Evolutionary conservation across 2,329 filamentous ascomycete genomes (phyloP).

Genomic region (Aspergillus aculeatinus): DNA sequence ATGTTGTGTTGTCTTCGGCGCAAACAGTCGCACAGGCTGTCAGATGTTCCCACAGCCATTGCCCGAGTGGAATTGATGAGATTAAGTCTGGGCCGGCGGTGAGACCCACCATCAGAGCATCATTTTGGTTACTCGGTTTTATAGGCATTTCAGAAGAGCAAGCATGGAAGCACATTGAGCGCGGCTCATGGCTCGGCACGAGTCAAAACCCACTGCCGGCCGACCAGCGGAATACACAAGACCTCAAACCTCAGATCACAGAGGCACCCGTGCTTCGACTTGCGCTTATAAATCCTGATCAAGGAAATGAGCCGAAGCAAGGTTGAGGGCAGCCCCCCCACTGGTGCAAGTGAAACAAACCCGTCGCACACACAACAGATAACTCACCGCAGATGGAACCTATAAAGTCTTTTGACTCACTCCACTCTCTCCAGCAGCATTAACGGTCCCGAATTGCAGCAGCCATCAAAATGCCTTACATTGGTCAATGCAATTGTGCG

Average conservation of each 20-base stretch:
- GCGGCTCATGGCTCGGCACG: not conserved
- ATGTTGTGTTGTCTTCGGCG: not conserved
- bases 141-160: not conserved
- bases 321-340: not conserved
- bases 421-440: not conserved
- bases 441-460: not conserved
- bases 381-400: not conserved
- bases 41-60: not conserved
- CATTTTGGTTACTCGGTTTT: not conserved
- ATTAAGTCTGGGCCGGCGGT: too few species aligned
- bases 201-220: not conserved
- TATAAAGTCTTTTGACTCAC: not conserved
- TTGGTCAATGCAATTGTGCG: conserved; percentile 26
- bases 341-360: not conserved
- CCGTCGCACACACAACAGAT: not conserved
- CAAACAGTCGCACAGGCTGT: not conserved
- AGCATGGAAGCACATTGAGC: not conserved
- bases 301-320: not conserved
- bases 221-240: not conserved
- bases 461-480: conserved; percentile 22
- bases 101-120: too few species aligned
- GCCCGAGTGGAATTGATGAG: too few species aligned
- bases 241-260: not conserved
- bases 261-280: not conserved
- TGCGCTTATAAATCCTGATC: not conserved